Conservation (phyloP, 2,329 filamentous ascomycete genomes). For the Colletotrichum paranaense region DNA sequence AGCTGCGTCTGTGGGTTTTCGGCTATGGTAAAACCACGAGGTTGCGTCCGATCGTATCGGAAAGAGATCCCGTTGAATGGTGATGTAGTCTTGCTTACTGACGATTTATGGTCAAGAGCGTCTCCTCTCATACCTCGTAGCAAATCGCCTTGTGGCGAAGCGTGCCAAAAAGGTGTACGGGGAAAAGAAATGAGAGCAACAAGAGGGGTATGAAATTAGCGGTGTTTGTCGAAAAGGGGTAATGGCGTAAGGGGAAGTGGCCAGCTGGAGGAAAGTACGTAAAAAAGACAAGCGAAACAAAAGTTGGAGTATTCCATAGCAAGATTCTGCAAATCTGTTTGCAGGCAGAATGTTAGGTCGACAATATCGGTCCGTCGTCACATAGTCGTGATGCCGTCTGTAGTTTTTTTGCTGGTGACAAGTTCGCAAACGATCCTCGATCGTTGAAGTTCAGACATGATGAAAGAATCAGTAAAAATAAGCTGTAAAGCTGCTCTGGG, state of each 20-base stretch:
- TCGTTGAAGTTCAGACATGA: slow-evolving; percentile 14
- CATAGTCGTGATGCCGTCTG: not conserved
- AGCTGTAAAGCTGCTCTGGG: not conserved
- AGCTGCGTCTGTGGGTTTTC: not conserved
- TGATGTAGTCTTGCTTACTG: not conserved
- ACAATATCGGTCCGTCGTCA: slow-evolving; percentile 22
- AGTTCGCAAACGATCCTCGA: not conserved
- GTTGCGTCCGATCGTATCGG: not conserved
- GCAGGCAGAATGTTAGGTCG: slow-evolving; percentile 27
- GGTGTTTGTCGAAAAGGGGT: not conserved
- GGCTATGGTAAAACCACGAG: too few relatives aligned
- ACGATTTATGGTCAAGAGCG: not conserved
- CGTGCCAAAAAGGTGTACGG: not conserved
- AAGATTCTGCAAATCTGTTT: slow-evolving; percentile 26
- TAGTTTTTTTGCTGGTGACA: not conserved
- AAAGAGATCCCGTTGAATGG: too few relatives aligned
- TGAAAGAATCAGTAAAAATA: not conserved
- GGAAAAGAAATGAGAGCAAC: not conserved
- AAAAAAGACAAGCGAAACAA: slow-evolving; percentile 33
- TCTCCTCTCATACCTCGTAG: not conserved
- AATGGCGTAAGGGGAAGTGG: slow-evolving; percentile 12
- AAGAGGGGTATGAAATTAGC: not conserved
- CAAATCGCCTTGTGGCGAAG: not conserved
- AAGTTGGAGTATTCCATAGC: slow-evolving; percentile 16
- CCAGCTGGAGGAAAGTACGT: slow-evolving; percentile 23